These are phyloP conservation scores for Aspergillus homomorphus DNA, from an alignment of 495 filamentous ascomycete genomes.

Conservation along the genomic window DNA sequence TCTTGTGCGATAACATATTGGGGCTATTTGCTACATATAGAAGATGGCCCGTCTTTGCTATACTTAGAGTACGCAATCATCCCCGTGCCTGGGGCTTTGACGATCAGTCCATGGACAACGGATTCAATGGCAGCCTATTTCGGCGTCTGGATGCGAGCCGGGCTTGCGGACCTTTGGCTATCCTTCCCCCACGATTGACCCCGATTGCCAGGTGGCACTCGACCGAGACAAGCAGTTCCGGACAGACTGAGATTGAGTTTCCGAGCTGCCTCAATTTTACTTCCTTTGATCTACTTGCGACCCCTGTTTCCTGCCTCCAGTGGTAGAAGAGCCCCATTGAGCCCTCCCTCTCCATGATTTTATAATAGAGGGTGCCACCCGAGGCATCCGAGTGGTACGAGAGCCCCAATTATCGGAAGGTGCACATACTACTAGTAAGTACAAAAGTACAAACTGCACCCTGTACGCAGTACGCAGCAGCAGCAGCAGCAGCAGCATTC, in stretches of 20 bases:
- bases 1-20: not conserved
- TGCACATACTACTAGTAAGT: not conserved
- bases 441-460: not conserved
- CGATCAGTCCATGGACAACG: not conserved
- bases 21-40: too few species aligned
- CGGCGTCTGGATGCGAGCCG: not conserved
- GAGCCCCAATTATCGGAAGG: not conserved
- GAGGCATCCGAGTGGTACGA: not conserved
- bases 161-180: not conserved
- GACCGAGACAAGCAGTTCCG: not conserved
- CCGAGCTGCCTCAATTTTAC: not conserved
- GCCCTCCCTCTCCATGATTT: not conserved
- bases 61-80: too few species aligned
- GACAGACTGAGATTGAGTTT: not conserved
- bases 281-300: not conserved
- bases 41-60: too few species aligned
- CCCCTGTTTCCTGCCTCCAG: too few species aligned
- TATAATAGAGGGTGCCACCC: not conserved
- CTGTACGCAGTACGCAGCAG: too few species aligned
- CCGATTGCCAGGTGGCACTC: not conserved
- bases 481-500: not conserved
- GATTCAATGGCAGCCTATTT: not conserved
- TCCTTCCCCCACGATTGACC: not conserved
- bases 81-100: not conserved
- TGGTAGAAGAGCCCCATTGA: not conserved